Conservation (phyloP, 2,329 filamentous ascomycete genomes). For the Zymoseptoria brevis region DNA sequence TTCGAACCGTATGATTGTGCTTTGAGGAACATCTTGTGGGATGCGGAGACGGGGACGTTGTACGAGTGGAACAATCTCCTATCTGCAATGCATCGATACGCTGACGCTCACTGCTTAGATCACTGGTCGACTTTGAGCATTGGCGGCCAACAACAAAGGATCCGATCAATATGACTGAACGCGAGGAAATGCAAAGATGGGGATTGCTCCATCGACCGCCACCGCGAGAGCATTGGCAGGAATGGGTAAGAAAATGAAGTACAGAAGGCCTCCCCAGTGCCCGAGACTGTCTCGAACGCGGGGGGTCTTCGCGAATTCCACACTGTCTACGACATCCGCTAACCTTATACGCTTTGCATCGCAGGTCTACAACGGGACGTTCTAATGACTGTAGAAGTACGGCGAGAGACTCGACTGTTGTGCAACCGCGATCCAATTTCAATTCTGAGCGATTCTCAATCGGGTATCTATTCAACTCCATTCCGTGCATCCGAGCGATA, state of each 20-base stretch:
- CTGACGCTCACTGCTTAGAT: conserved; percentile 6
- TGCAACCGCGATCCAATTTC: not conserved
- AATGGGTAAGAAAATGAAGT: too few species aligned
- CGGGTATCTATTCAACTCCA: not conserved
- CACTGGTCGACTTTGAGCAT: conserved; percentile 28
- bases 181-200: conserved; percentile 23
- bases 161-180: conserved; percentile 21
- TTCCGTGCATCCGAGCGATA: not conserved
- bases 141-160: conserved; percentile 19
- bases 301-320: too few species aligned
- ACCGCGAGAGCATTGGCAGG: conserved; percentile 15
- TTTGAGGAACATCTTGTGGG: conserved; percentile 26
- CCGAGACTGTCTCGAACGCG: too few species aligned
- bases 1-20: conserved; percentile 27
- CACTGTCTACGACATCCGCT: too few species aligned
- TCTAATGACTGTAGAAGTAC: not conserved
- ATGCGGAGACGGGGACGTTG: conserved; percentile 12
- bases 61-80: not conserved
- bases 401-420: not conserved
- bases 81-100: not conserved
- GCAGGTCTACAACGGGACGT: not conserved
- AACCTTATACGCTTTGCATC: too few species aligned
- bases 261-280: too few species aligned
- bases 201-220: conserved; percentile 22
- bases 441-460: not conserved